Evolutionary conservation across 2,329 filamentous ascomycete genomes (phyloP).

Genomic region (Paracoccidioides lutzii): DNA sequence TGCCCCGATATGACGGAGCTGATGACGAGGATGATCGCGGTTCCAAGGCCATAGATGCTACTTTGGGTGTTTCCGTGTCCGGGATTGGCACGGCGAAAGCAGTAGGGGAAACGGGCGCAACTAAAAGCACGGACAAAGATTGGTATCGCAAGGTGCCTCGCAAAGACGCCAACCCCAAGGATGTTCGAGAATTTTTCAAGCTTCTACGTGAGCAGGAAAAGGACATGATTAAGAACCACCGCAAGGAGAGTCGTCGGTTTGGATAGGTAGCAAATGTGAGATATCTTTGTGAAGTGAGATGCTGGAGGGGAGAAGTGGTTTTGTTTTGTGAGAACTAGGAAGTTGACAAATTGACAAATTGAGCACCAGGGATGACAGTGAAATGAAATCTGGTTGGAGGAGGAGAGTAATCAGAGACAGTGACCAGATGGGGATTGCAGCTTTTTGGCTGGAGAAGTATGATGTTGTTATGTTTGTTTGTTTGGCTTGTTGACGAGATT

Average conservation of each 20-base stretch:
- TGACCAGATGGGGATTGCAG: background rate
- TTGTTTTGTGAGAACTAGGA: background rate
- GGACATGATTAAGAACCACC: constrained; percentile 13
- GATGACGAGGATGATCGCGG: constrained; percentile 8
- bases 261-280: background rate
- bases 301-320: background rate
- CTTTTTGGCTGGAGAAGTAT: background rate
- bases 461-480: background rate
- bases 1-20: constrained; percentile 21
- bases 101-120: background rate
- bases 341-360: background rate
- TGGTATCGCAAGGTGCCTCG: constrained; percentile 11
- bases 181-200: constrained; percentile 16
- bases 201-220: constrained; percentile 15
- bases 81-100: background rate
- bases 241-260: constrained; percentile 6
- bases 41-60: background rate
- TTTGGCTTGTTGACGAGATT: no score
- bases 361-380: background rate
- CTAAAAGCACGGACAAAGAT: background rate
- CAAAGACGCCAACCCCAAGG: constrained; percentile 10
- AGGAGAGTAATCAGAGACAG: no score
- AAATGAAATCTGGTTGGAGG: background rate
- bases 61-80: background rate
- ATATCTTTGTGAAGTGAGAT: background rate